phyloP scores from a whole-genome alignment of 2,329 filamentous ascomycete species.

The Botrytis paeoniae region DNA sequence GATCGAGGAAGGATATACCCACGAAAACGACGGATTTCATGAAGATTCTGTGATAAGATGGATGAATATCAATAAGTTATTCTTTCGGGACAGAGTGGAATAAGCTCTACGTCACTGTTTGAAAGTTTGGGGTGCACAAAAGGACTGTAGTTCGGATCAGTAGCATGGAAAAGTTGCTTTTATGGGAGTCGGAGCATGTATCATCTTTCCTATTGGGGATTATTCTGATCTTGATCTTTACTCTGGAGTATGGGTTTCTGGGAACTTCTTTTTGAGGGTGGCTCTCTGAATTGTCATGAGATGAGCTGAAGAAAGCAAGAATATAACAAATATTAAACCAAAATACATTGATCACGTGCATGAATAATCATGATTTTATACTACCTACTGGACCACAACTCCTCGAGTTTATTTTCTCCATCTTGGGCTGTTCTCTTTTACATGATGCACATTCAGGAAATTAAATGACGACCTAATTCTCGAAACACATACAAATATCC shows the following conservation, averaged over 20 bases:
- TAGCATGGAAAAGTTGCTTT: constrained; percentile 16
- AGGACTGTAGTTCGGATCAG: not conserved
- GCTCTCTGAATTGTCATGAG: not conserved
- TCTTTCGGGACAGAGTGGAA: not conserved
- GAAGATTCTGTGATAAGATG: constrained; percentile 10
- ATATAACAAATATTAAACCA: not conserved
- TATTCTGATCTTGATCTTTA: not conserved
- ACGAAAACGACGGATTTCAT: not conserved
- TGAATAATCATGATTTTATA: not conserved
- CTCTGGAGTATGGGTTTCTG: constrained; percentile 10
- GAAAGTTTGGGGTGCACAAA: constrained; percentile 2
- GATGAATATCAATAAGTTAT: not conserved
- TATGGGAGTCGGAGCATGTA: constrained; percentile 8
- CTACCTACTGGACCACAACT: not conserved
- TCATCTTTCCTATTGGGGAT: not conserved
- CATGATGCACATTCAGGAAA: not conserved
- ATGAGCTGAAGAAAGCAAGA: not conserved
- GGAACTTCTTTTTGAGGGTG: not conserved
- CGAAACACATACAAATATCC: not conserved
- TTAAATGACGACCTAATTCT: not conserved
- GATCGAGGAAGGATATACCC: constrained; percentile 8
- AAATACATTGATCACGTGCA: not conserved
- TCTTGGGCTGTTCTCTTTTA: not conserved
- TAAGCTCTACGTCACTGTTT: not conserved
- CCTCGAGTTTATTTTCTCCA: not conserved